These are phyloP conservation scores for Naegleria lovaniensis DNA, from an alignment of 208 protist species.

Conservation along the genomic window DNA sequence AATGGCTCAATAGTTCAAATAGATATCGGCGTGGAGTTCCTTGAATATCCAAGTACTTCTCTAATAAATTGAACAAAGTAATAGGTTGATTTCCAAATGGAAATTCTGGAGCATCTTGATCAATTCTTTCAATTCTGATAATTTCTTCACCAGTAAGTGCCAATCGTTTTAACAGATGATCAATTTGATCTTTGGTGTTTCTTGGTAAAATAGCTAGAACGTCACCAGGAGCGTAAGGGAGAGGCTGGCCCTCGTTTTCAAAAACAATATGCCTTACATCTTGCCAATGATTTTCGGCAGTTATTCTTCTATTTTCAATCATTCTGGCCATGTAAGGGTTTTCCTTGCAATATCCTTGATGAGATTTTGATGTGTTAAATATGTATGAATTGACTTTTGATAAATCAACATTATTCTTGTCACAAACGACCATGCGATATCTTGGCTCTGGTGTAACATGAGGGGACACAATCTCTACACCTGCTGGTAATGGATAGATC, in stretches of 20 bases:
- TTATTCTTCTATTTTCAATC: slow-evolving; percentile 22
- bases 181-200: not conserved
- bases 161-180: not conserved
- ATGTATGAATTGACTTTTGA: not conserved
- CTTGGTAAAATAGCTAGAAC: slow-evolving; percentile 6
- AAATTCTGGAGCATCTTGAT: slow-evolving; percentile 19
- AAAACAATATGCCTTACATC: slow-evolving; percentile 39
- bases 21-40: slow-evolving; percentile 32
- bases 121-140: not conserved
- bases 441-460: not conserved
- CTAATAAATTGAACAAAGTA: not conserved
- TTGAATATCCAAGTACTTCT: not conserved
- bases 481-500: not conserved
- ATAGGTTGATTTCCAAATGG: not conserved
- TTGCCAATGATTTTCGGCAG: slow-evolving; percentile 33
- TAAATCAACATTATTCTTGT: not conserved
- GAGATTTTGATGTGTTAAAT: no score
- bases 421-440: not conserved
- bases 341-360: not conserved
- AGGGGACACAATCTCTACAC: not conserved
- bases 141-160: not conserved
- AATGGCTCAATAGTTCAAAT: slow-evolving; percentile 31
- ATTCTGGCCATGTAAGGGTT: not conserved
- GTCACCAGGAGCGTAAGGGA: slow-evolving; percentile 3
- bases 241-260: not conserved